Conservation (phyloP, 2,329 filamentous ascomycete species). For the Lachnellula occidentalis region DNA sequence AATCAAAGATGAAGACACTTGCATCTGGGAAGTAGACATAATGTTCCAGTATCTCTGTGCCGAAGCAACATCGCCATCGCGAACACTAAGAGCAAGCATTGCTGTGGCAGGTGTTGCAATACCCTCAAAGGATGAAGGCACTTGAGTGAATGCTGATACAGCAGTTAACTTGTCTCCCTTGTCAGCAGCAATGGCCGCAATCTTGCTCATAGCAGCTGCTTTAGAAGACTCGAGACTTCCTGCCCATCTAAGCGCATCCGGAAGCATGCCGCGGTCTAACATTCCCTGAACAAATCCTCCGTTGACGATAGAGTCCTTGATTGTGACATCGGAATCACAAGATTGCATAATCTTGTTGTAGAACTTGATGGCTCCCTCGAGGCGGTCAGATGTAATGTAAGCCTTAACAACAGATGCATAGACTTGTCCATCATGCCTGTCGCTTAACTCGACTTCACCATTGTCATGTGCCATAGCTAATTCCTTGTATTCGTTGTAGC, state of each 20-base stretch:
- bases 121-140: constrained; percentile 46
- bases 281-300: constrained; percentile 76
- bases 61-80: constrained; percentile 69
- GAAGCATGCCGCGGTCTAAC: constrained; percentile 62
- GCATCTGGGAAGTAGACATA: constrained; percentile 57
- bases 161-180: constrained; percentile 65
- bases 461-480: constrained; percentile 81
- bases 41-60: constrained; percentile 78
- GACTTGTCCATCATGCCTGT: constrained; percentile 74
- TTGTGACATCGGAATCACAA: constrained; percentile 51
- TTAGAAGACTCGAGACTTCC: constrained; percentile 56
- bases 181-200: constrained; percentile 77
- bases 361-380: constrained; percentile 79
- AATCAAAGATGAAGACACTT: constrained; percentile 61
- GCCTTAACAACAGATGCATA: constrained; percentile 90
- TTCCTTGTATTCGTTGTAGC: constrained; percentile 90
- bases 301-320: constrained; percentile 67
- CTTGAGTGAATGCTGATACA: constrained; percentile 55
- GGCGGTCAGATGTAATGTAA: constrained; percentile 75
- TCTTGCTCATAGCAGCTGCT: constrained; percentile 60
- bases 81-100: constrained; percentile 80
- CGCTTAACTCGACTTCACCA: constrained; percentile 61
- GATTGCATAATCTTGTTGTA: constrained; percentile 69
- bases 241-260: constrained; percentile 70
- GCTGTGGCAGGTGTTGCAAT: constrained; percentile 63